Evolutionary conservation across 2,329 filamentous ascomycete genomes (phyloP), one percentile per base, ranked within the genome.

Genomic region (Pseudogymnoascus sp.): DNA sequence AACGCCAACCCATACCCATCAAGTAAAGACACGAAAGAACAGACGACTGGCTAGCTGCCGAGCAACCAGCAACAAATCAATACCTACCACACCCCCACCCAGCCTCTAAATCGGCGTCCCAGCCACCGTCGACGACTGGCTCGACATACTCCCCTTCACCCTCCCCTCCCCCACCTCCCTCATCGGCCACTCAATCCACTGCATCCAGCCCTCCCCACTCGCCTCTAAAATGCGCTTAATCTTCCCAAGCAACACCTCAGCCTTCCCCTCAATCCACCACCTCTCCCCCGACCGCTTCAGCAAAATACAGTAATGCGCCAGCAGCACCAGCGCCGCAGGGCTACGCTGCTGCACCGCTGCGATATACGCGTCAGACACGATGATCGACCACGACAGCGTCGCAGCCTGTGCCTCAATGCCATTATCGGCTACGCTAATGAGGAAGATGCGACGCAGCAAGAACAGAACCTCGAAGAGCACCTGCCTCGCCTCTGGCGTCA

Each of bases 211-310:
- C 39, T 60, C 60, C 6, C 64, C 67, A 45, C 64, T 36, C 7
- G 31, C 60, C n/a, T 60, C 60, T 25, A 61, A 31, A n/a, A 43
- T 43, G 3, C 60, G 65, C n/a, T 71, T 61, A 41, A 79, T 72
- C 36, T 74, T 74, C 43, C 67, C 68, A 19, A 80, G 67, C n/a
- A 79, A 66, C 45, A 74, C 73, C 37, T 70, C 69, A 4, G 75
- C 75, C 73, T 78, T 79, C 11, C 78, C 76, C 3, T 75, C 70
- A 69, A 78, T 75, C 78, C 78, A 80, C 77, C 78, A 80, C 45
- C 73, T 67, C 23, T 71, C 64, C 11, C 73, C 72, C 31, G 77
- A 48, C 16, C 70, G 69, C 67, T 78, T 75, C 62, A 80, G 64
- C 7, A 74, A 68, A 37, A 76, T 73, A 64, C 75, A 77, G 65